phyloP scores from a whole-genome alignment of 2,329 filamentous ascomycete species.

The Penicillium sp. region DNA sequence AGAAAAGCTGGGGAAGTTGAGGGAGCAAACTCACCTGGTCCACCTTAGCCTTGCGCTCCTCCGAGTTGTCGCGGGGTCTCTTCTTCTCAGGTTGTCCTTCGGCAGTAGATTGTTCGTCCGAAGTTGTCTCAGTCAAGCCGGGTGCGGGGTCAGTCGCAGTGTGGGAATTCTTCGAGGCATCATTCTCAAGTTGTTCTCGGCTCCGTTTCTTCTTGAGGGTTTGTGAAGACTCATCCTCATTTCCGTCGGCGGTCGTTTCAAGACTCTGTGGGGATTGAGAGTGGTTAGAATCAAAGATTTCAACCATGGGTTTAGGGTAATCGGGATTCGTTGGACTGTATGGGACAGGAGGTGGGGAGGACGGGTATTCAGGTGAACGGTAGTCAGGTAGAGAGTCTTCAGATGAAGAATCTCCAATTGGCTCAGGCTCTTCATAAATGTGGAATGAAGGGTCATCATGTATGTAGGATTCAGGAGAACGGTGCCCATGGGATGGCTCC shows the following conservation, averaged over 20 bases:
- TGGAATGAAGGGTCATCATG: neutral
- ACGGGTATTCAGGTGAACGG: neutral
- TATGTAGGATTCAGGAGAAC: neutral
- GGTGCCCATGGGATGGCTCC: neutral
- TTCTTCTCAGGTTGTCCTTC: constrained; percentile 36
- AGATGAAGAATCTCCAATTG: neutral
- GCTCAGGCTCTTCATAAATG: neutral
- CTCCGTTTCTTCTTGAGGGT: constrained; percentile 47
- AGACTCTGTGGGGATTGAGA: neutral
- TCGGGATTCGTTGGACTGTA: neutral
- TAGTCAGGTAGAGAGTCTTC: neutral
- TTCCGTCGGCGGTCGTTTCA: constrained; percentile 11
- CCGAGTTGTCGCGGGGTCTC: constrained; percentile 39
- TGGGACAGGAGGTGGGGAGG: neutral
- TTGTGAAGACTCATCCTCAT: constrained; percentile 29
- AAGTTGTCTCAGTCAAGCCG: neutral
- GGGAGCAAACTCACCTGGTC: constrained; percentile 27
- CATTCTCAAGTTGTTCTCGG: constrained; percentile 44
- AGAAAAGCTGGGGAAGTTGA: neutral
- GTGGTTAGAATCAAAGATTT: neutral
- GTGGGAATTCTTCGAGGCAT: constrained; percentile 19
- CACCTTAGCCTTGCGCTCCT: constrained; percentile 34
- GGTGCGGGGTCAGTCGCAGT: neutral
- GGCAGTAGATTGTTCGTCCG: constrained; percentile 15
- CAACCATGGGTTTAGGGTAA: neutral